Conservation (phyloP, 495 filamentous ascomycete species). For the Daldinia concentrica region DNA sequence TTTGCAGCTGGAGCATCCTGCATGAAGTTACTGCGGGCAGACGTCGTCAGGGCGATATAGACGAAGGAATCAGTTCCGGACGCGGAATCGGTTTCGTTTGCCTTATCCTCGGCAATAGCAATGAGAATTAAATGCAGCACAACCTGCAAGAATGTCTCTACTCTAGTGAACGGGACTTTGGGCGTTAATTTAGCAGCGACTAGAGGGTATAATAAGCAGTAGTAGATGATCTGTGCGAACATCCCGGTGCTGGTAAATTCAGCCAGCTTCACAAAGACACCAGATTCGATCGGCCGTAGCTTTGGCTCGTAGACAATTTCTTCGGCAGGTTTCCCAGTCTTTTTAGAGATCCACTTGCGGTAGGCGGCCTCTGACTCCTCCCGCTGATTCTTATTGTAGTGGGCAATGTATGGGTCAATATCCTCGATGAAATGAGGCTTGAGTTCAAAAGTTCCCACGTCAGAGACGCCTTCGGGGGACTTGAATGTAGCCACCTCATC, state of each 20-base stretch:
- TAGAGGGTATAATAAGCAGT: constrained; percentile 80
- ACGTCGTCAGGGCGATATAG: constrained; percentile 69
- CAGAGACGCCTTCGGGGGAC: constrained; percentile 87
- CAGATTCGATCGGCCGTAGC: constrained; percentile 77
- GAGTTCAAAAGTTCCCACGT: constrained; percentile 92
- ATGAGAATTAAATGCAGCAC: constrained; percentile 86
- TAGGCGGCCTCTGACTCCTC: constrained; percentile 94
- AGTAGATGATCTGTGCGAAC: constrained; percentile 91
- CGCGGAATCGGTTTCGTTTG: constrained; percentile 61
- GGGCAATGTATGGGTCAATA: constrained; percentile 92
- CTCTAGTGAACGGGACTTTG: constrained; percentile 76
- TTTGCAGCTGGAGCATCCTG: constrained; percentile 56
- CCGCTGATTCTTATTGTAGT: constrained; percentile 96
- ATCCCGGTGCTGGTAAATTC: constrained; percentile 81
- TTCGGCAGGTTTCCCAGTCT: constrained; percentile 77
- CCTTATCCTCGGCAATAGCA: constrained; percentile 81
- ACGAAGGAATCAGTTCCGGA: constrained; percentile 69
- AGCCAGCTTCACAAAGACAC: constrained; percentile 77
- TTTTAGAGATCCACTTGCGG: constrained; percentile 84
- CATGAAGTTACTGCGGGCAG: constrained; percentile 64
- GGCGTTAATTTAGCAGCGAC: constrained; percentile 71
- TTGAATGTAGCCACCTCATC: constrained; percentile 89
- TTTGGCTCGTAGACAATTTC: constrained; percentile 96
- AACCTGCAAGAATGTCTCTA: constrained; percentile 92
- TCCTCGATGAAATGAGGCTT: constrained; percentile 84